These are phyloP conservation scores for Cercospora zeina DNA, from an alignment of 2,329 filamentous ascomycete genomes.

Conservation along the genomic window DNA sequence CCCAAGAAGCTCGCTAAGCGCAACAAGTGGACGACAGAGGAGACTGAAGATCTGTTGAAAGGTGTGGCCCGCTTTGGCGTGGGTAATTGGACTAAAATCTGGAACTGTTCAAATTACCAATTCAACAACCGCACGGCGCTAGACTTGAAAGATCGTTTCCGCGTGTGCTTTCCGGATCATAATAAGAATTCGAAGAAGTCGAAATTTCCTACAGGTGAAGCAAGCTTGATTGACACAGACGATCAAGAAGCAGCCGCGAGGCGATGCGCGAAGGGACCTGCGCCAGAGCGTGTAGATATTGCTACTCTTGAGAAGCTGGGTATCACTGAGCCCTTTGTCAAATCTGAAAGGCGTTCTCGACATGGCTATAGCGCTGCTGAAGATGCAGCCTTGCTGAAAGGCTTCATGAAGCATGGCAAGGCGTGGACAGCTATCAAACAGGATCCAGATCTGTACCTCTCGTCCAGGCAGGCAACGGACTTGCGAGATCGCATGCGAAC, in stretches of 20 bases:
- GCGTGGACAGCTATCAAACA: conserved; percentile 62
- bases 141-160: conserved; percentile 62
- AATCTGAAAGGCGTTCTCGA: conserved; percentile 55
- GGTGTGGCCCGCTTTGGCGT: conserved; percentile 63
- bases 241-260: neutral
- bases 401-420: conserved; percentile 60
- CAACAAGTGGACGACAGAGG: conserved; percentile 63
- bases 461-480: conserved; percentile 57
- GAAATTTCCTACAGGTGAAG: neutral
- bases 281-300: conserved; percentile 33
- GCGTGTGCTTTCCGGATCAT: conserved; percentile 35
- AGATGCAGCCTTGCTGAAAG: conserved; percentile 59
- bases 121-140: conserved; percentile 62
- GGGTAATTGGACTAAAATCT: conserved; percentile 65
- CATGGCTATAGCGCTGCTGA: conserved; percentile 58
- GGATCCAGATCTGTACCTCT: conserved; percentile 55
- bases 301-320: conserved; percentile 48
- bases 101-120: conserved; percentile 56
- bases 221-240: neutral
- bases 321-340: conserved; percentile 53
- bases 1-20: conserved; percentile 25
- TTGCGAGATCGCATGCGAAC: conserved; percentile 63
- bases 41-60: conserved; percentile 58
- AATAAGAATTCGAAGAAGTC: conserved; percentile 24
- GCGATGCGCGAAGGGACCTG: conserved; percentile 29